Base-by-base conservation (phyloP, 169 alveolate genomes). In the Eimeria zaria region DNA sequence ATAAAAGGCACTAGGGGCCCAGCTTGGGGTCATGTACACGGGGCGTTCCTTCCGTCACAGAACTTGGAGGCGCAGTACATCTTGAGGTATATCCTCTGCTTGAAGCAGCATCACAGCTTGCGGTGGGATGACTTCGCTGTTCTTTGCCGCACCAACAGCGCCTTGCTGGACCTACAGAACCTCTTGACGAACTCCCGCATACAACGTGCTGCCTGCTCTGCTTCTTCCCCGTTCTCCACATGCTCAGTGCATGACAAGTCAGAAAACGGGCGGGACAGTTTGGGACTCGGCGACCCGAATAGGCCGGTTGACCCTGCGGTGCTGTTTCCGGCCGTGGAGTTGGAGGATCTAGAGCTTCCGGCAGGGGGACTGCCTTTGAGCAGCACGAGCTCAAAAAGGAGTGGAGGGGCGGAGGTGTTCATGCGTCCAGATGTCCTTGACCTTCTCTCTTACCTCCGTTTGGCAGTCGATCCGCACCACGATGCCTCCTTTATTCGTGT, bases 101-200 rank as follows among this genome's bases (percentile, higher is more conserved):
- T 96, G 74, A 94, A 95, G 64, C 92, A 73, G 24, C 89, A 89
- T n/a, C 84, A 88, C 27, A 95, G 89, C 83, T 95, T 97, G 64
- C 92, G 97, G 36, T 98, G 98, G 98, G 97, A 97, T 91, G 98
- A 98, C 97, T 97, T 98, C 64, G 98, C 98, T 39, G 91, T 98
- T 74, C 97, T 98, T 62, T 96, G 97, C 92, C 97, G 99, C 87
- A 95, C 97, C 30, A 97, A 97, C 92, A 74, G 95, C 60, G 98
- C 97, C 83, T 89, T 96, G 51, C 53, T 69, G 87, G 93, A 94
- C 67, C 33, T 98, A 48, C 97, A 97, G 91, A 93, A 90, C 71
- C 90, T 94, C 20, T 96, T 97, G 55, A 85, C 39, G 83, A 96
- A 97, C 92, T 88, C 95, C 41, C 76, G 91, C 76, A 95, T 97